Percentiles rank a stretch among this genome's conserved stretches.
phyloP scores from a whole-genome alignment of 495 filamentous ascomycete species.

The Venustampulla echinocandica region DNA sequence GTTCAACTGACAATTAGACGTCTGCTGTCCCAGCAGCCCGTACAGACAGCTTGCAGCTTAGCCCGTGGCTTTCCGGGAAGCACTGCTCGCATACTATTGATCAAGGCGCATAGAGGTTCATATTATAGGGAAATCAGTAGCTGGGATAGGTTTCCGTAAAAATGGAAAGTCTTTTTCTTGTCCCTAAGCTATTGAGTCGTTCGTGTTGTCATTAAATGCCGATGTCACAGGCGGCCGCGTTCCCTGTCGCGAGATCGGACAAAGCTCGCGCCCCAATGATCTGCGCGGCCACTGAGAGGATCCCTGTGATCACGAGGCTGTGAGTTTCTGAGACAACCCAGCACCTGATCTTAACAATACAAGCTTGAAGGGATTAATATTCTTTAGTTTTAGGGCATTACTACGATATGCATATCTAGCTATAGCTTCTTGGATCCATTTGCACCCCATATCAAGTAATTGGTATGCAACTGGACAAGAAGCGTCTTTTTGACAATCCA shows the following conservation, averaged over 20 bases:
- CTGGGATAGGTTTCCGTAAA: too few relatives aligned
- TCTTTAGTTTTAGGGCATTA: too few relatives aligned
- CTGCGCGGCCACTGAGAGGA: neutral
- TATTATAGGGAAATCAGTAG: neutral
- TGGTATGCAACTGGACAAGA: neutral
- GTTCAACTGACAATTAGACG: constrained; percentile 62
- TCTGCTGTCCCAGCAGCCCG: constrained; percentile 70
- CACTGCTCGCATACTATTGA: constrained; percentile 57
- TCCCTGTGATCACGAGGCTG: neutral
- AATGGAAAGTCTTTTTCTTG: too few relatives aligned
- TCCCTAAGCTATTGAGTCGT: too few relatives aligned
- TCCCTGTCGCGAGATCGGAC: too few relatives aligned
- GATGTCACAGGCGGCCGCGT: too few relatives aligned
- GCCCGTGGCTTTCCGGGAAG: constrained; percentile 86
- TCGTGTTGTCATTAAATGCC: too few relatives aligned
- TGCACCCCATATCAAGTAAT: too few relatives aligned
- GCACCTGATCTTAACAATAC: neutral
- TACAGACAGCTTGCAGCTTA: constrained; percentile 81
- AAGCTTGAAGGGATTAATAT: too few relatives aligned
- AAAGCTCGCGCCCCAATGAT: neutral
- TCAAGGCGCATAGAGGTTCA: constrained; percentile 13
- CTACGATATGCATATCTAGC: too few relatives aligned
- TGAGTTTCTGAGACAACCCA: neutral
- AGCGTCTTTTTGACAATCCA: too few relatives aligned
- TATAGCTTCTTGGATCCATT: neutral